phyloP scores from a whole-genome alignment of 176 grass and related monocot species.

The Miscanthus lutarioriparius region DNA sequence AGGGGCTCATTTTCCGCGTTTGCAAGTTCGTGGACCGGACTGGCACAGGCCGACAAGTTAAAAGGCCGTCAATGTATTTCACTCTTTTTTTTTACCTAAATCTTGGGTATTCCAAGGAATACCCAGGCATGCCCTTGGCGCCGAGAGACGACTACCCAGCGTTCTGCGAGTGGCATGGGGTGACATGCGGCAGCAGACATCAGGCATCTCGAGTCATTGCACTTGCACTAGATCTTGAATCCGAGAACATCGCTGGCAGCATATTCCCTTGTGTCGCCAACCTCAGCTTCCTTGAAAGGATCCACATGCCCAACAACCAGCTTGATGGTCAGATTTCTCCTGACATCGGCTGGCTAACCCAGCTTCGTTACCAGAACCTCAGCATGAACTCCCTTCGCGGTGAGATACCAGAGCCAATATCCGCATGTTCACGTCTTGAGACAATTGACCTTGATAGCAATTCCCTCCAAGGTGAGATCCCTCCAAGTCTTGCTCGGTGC shows the following conservation, averaged over 20 bases:
- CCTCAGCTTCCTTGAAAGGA: neutral
- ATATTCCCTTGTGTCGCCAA: neutral
- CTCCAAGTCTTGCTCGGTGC: slow-evolving; percentile 32
- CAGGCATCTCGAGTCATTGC: too few species aligned
- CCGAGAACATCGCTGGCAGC: neutral
- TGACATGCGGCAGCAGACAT: too few species aligned
- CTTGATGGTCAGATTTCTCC: neutral
- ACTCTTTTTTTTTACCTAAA: too few species aligned
- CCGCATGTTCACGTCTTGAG: neutral
- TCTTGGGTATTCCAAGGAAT: too few species aligned
- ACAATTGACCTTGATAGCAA: slow-evolving; percentile 25
- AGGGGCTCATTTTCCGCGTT: too few species aligned
- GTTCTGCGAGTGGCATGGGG: too few species aligned
- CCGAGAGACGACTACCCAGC: too few species aligned
- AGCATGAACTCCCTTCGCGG: neutral
- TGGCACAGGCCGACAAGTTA: too few species aligned
- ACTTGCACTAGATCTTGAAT: too few species aligned
- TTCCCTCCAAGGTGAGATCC: slow-evolving; percentile 28
- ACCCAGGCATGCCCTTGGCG: too few species aligned
- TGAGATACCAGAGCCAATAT: neutral
- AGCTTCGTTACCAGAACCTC: neutral
- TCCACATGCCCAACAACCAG: neutral
- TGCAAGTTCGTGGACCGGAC: too few species aligned
- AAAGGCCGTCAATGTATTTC: too few species aligned
- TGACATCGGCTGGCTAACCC: neutral